Evolutionary conservation across 139 green algal genomes (phyloP).

Genomic region (Limnomonas spitsbergensis): DNA sequence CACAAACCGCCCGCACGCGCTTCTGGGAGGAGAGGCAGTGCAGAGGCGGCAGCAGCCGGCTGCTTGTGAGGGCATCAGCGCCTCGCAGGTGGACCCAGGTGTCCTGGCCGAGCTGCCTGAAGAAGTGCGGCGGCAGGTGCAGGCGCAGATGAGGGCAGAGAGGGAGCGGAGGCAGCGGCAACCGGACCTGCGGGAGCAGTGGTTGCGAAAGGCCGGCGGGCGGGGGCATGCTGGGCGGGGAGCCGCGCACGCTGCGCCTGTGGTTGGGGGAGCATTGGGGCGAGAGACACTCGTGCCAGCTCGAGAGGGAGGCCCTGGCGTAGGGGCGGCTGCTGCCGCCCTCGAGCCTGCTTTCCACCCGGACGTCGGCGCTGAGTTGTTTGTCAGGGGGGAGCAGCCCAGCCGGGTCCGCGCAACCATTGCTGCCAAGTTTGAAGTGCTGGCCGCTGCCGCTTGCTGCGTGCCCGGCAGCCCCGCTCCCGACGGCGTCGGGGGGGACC

Average conservation of each 20-base stretch:
- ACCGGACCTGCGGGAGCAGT: background rate
- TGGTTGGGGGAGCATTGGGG: background rate
- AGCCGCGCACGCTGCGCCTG: background rate
- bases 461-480: background rate
- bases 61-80: constrained; percentile 40
- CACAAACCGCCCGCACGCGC: no score
- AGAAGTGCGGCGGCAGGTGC: constrained; percentile 28
- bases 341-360: no score
- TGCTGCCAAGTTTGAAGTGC: background rate
- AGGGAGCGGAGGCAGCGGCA: constrained; percentile 15
- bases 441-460: background rate
- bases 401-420: background rate
- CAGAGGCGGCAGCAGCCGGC: no score
- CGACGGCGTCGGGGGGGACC: no score
- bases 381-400: no score
- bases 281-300: background rate
- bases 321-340: background rate
- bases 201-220: background rate
- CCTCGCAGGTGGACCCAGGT: constrained; percentile 61
- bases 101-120: constrained; percentile 68
- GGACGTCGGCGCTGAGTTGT: no score
- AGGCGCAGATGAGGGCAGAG: background rate
- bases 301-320: background rate
- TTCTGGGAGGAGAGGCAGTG: no score
- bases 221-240: background rate